Base-by-base conservation (phyloP, 257 asterid genomes). In the Knoxia roxburghii region DNA sequence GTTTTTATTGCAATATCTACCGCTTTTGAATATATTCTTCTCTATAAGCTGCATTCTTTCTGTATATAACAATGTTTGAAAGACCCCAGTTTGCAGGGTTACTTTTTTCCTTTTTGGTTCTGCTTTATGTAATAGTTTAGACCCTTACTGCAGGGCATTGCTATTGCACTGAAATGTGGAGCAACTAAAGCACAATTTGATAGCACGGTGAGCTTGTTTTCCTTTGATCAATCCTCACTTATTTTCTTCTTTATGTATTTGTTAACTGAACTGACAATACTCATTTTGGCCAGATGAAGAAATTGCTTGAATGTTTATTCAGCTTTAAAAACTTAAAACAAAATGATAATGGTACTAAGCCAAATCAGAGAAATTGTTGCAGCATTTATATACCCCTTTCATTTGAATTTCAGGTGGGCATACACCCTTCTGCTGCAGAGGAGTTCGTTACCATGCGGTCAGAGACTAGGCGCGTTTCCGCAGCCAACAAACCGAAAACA, bases 371-470 rank as follows among this genome's bases (percentile, higher is more conserved):
- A n/a, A n/a, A n/a, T n/a, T n/a, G 33, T 23, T 2, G 30, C 62
- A 54, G 35, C 15, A 54, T 56, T 56, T 41, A 49, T 14, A 27
- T 40, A 56, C 50, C 26, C 68, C 67, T 27, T 57, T 35, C 35
- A n/a, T 67, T 66, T 43, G 64, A 21, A 45, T 32, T 26, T 6
- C 79, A 93, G 99, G 89, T 90, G 15, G 97, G 99, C 6, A 93
- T 93, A 69, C 99, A 93, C 77, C 99, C 99, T 61, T 93, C 99
- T 61, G 89, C 99, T 71, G 97, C 96, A 0, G 99, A 93, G 76
- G 99, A 93, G 68, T 93, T 93, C 23, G 99, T 93, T 75, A 90
- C 97, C 0, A 90, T 90, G 99, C 80, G 97, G 58, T 71, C 96
- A 3, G 83, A 70, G 72, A 76, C 84, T 7, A 86, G 95, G 87